Base-by-base conservation (phyloP, 2,329 filamentous ascomycete species). In the Trichoderma polysporum region DNA sequence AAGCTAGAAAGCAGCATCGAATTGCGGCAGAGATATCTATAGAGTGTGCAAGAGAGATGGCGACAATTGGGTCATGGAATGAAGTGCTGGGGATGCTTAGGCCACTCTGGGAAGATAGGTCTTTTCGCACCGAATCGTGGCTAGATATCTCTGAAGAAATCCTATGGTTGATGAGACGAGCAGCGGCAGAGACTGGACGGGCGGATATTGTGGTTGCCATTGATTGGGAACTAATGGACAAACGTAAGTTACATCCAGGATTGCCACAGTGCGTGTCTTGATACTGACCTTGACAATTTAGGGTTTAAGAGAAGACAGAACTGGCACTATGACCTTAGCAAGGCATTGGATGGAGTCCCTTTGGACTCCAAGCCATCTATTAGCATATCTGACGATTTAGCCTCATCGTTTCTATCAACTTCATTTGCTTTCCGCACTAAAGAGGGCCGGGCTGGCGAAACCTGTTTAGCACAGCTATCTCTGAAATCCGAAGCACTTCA, bases 211-310 rank as follows among this genome's bases (percentile, higher is more conserved):
- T 90, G 9, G 77, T 90, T 39, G 82, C 86, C 31, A 84, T 89
- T 59, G 87, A 90, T 72, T 90, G 89, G 86, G 88, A 90, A 73
- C 78, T 91, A 52, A 79, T 90, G 74, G 82, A 86, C 67, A 83
- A 77, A 52, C 81, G 87, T 88, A 77, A 75, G 85, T 80, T 4
- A 15, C 6, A 33, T 31, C 2, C 27, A 29, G 15, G 4, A 2
- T 15, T n/a, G 6, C 19, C 17, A 27, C n/a, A 25, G 27, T 35
- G 29, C 22, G 29, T 27, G 37, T 19, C 9, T 15, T 37, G 61
- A 33, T 10, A 52, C 37, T 53, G 35, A 66, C 9, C 9, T 15
- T 9, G 58, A 25, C 4, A n/a, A 15, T 53, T 45, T 64, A 88
- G 87, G 78, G 59, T 90, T 88, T 72, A 79, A 81, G 4, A 81